A percentile compares a stretch with the other conserved stretches of the same genome.
Conservation (phyloP, 352 stramenopile species). For the Phytopythium kandeliae region DNA sequence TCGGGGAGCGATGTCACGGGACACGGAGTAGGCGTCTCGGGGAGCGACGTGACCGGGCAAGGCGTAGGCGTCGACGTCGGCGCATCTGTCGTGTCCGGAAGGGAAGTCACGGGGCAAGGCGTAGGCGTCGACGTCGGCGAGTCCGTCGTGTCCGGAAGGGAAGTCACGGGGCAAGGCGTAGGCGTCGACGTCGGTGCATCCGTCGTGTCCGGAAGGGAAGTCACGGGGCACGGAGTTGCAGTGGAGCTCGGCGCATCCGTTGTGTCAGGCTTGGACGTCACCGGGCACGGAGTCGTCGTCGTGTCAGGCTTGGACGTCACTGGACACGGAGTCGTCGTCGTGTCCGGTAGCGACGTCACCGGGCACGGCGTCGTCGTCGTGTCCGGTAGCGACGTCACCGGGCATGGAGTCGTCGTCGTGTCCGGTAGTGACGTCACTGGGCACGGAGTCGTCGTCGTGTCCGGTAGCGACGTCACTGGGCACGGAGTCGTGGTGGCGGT, state of each 20-base stretch:
- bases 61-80: constrained; percentile 3
- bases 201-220: constrained; percentile 5
- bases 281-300: not conserved
- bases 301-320: constrained; percentile 1
- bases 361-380: constrained; percentile 6
- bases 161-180: constrained; percentile 5
- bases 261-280: not conserved
- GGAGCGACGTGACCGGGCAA: constrained; percentile 8
- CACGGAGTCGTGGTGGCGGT: not conserved
- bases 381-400: constrained; percentile 5
- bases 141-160: constrained; percentile 6
- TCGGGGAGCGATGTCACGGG: not conserved
- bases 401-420: constrained; percentile 8
- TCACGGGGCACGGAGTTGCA: not conserved
- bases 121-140: not conserved
- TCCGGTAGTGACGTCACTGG: constrained; percentile 7
- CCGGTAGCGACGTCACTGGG: constrained; percentile 4
- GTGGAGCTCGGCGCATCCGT: not conserved
- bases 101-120: constrained; percentile 5
- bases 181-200: not conserved
- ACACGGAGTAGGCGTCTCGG: constrained; percentile 1
- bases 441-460: constrained; percentile 2
- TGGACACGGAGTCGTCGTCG: constrained; percentile 2
- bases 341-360: not conserved
- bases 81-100: constrained; percentile 4